Conservation (phyloP, 2,329 filamentous ascomycete species). For the Hawksworthiomyces lignivorus region DNA sequence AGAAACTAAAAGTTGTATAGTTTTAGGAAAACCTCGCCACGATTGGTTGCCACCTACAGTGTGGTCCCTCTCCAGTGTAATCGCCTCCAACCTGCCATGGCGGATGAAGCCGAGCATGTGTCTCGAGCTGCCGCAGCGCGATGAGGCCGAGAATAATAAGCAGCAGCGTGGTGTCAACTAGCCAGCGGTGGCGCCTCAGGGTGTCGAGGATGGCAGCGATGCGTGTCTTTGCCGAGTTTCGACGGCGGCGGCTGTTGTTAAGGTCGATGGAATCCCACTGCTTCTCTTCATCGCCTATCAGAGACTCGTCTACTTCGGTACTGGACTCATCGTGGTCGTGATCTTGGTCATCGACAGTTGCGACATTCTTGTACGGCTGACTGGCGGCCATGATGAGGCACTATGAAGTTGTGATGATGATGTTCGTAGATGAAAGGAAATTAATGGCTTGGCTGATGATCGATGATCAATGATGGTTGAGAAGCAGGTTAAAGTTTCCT, state of each 20-base stretch:
- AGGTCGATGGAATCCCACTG: conserved; percentile 17
- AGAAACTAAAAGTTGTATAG: too few species aligned
- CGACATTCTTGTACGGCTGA: conserved; percentile 9
- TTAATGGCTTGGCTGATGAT: too few species aligned
- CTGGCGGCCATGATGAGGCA: too few species aligned
- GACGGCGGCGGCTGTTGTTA: too few species aligned
- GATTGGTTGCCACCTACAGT: too few species aligned
- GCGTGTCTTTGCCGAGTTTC: too few species aligned
- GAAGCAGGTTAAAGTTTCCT: too few species aligned
- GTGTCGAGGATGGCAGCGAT: conserved; percentile 6
- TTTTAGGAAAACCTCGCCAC: too few species aligned
- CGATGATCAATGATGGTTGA: too few species aligned
- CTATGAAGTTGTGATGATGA: too few species aligned
- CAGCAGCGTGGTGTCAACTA: conserved; percentile 25
- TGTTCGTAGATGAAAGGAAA: too few species aligned
- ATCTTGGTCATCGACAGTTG: neutral
- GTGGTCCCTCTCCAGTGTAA: conserved; percentile 27
- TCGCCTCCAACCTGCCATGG: conserved; percentile 31
- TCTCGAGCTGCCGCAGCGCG: conserved; percentile 15
- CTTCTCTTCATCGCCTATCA: conserved; percentile 24
- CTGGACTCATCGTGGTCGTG: conserved; percentile 15
- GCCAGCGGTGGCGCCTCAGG: conserved; percentile 22
- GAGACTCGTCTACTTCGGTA: conserved; percentile 28
- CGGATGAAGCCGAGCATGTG: conserved; percentile 5
- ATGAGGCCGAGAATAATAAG: conserved; percentile 24